These are phyloP conservation scores for Leishmania tarentolae DNA, from an alignment of 208 protist species.

Conservation along the genomic window DNA sequence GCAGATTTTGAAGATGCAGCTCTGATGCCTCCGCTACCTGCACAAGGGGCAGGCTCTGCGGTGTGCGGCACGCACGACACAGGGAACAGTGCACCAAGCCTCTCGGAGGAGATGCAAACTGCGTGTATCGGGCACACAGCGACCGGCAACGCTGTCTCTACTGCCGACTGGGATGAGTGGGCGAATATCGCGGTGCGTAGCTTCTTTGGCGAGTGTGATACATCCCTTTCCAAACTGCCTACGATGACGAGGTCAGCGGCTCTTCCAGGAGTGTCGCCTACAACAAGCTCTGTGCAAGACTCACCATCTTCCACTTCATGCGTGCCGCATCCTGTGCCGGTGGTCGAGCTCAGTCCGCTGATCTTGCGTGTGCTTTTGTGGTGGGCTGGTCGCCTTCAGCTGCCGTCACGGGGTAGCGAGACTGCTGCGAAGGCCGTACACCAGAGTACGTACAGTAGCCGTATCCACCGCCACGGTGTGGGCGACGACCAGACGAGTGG, in stretches of 20 bases:
- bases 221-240: neutral
- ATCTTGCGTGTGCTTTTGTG: constrained; percentile 30
- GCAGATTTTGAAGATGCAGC: neutral
- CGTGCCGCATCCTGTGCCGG: neutral
- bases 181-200: neutral
- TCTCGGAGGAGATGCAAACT: neutral
- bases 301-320: neutral
- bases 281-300: constrained; percentile 1
- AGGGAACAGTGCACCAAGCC: neutral
- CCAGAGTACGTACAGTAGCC: neutral
- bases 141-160: neutral
- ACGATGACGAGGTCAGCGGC: neutral
- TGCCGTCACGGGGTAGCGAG: constrained; percentile 8
- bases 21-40: neutral
- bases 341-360: constrained; percentile 29
- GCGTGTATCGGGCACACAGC: neutral
- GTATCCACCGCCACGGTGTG: neutral
- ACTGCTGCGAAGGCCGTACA: neutral
- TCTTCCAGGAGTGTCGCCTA: neutral
- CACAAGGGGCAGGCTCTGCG: neutral
- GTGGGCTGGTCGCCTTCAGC: constrained; percentile 24
- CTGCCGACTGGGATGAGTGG: neutral
- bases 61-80: neutral
- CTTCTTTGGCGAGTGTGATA: neutral
- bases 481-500: neutral